Conservation (phyloP, 1,139 yeast genomes). For the Trichomonascaceae sp. region DNA sequence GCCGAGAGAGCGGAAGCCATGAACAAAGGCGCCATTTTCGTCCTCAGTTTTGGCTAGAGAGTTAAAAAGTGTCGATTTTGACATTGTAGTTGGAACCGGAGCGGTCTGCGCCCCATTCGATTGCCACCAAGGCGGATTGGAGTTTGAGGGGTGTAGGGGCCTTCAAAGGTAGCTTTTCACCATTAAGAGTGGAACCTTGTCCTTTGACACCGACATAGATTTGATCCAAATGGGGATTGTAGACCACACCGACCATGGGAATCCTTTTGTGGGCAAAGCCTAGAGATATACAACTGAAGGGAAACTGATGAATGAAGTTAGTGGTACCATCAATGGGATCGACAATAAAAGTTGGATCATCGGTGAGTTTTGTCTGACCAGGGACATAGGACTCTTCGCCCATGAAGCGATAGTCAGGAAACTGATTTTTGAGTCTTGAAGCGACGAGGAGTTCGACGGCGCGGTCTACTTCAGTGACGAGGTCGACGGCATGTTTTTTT, state of each 20-base stretch:
- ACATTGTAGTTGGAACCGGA: slow-evolving; percentile 35
- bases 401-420: slow-evolving; percentile 38
- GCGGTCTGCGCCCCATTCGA: slow-evolving; percentile 49
- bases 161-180: slow-evolving; percentile 28
- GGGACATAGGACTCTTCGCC: slow-evolving; percentile 46
- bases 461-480: slow-evolving; percentile 46
- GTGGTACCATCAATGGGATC: slow-evolving; percentile 56
- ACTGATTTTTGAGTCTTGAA: slow-evolving; percentile 23
- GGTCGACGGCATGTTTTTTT: slow-evolving; percentile 43
- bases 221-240: slow-evolving; percentile 39
- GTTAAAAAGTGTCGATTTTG: slow-evolving; percentile 34
- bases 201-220: slow-evolving; percentile 40
- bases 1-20: slow-evolving; percentile 45
- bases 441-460: slow-evolving; percentile 38
- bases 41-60: slow-evolving; percentile 33
- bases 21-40: slow-evolving; percentile 36
- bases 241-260: slow-evolving; percentile 47
- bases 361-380: slow-evolving; percentile 33
- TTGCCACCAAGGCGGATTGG: slow-evolving; percentile 41
- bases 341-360: slow-evolving; percentile 45
- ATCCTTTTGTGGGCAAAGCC: slow-evolving; percentile 38
- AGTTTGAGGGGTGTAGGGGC: slow-evolving; percentile 27
- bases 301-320: slow-evolving; percentile 46
- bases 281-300: slow-evolving; percentile 44
- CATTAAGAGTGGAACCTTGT: slow-evolving; percentile 37